Evolutionary conservation across 2,329 filamentous ascomycete genomes (phyloP).

Genomic region (Cladorrhinum sp.): DNA sequence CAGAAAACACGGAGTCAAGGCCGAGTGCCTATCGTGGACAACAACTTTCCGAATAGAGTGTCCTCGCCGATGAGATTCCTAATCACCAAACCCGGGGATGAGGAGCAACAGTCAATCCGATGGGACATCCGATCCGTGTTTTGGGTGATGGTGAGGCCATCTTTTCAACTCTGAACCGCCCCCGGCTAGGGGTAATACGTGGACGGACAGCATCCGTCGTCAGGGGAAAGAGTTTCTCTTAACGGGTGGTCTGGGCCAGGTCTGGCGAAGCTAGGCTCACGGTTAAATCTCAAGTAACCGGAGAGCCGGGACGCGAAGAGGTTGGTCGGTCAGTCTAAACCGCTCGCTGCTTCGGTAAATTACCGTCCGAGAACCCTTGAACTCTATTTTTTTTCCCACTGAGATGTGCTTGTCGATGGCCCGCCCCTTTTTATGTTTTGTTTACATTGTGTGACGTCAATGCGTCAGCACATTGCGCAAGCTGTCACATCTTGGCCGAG

Average conservation of each 20-base stretch:
- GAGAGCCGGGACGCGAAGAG: constrained; percentile 27
- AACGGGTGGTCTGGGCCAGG: not conserved
- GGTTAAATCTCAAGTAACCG: constrained; percentile 28
- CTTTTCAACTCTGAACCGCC: not conserved
- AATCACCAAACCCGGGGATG: not conserved
- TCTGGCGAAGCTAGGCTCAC: constrained; percentile 16
- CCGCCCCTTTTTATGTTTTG: not conserved
- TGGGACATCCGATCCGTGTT: not conserved
- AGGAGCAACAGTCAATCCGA: too few species aligned
- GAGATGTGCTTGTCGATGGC: not conserved
- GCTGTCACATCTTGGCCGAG: not conserved
- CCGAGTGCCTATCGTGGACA: not conserved
- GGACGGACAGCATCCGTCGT: not conserved
- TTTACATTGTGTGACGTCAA: constrained; percentile 8
- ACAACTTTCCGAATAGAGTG: not conserved
- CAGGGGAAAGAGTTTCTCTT: not conserved
- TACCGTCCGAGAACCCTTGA: constrained; percentile 8
- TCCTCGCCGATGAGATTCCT: not conserved
- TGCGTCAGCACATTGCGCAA: not conserved
- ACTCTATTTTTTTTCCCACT: constrained; percentile 8
- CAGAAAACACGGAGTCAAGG: not conserved
- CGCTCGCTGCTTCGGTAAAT: constrained; percentile 12
- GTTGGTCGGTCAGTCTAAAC: constrained; percentile 9
- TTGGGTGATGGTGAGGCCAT: not conserved
- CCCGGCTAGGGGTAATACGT: not conserved